Evolutionary conservation across 2,329 filamentous ascomycete genomes (phyloP).

Genomic region (Talaromyces sp.): DNA sequence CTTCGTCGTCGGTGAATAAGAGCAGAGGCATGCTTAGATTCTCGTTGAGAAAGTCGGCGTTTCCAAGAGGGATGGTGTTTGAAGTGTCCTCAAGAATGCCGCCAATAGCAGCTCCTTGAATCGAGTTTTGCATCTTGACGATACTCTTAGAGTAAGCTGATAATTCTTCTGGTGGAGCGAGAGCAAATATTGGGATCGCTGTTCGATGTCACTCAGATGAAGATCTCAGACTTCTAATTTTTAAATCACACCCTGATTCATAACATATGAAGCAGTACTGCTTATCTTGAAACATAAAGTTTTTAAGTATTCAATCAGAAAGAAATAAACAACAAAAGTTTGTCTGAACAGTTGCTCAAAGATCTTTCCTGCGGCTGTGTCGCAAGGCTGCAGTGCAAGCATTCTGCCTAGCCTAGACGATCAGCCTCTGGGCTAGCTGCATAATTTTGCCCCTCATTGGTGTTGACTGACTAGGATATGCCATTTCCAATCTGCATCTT

Average conservation of each 20-base stretch:
- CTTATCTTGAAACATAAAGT: too few relatives aligned
- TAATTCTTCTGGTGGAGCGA: neutral
- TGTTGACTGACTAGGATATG: neutral
- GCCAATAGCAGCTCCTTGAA: neutral
- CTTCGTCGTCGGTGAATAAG: constrained; percentile 24
- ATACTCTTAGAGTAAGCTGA: neutral
- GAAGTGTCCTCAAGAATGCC: neutral
- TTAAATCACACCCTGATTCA: neutral
- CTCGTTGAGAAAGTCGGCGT: neutral
- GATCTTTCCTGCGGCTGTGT: neutral
- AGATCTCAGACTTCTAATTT: neutral
- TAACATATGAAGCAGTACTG: neutral
- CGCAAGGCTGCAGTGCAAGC: neutral
- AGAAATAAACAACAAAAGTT: neutral
- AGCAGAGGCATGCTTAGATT: constrained; percentile 22
- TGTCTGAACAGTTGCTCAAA: neutral
- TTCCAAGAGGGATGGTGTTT: neutral
- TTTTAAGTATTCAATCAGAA: too few relatives aligned
- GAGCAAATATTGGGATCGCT: neutral
- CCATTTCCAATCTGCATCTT: neutral
- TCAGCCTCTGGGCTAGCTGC: neutral
- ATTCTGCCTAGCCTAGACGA: neutral
- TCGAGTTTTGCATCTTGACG: neutral
- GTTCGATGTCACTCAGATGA: neutral
- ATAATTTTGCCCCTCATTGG: neutral